Percentiles rank a stretch among this genome's conserved stretches.
Evolutionary conservation across 2,329 filamentous ascomycete species (phyloP).

Genomic region (Ophiostoma australiae): DNA sequence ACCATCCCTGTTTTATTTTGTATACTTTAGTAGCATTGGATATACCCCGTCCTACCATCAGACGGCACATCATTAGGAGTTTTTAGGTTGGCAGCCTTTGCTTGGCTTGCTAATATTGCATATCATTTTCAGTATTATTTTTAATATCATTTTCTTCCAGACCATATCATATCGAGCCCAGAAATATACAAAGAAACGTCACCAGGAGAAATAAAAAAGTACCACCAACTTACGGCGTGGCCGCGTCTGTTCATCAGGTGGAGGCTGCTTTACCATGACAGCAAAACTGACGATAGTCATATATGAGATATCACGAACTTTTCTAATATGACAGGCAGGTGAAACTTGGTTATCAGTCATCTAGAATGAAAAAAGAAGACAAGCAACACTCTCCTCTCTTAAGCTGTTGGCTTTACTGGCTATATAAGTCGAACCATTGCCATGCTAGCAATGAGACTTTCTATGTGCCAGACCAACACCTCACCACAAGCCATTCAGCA

Average conservation of each 20-base stretch:
- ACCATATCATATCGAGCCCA: background rate
- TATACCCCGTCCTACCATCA: conserved; percentile 17
- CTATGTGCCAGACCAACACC: background rate
- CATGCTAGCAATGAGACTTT: background rate
- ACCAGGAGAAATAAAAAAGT: background rate
- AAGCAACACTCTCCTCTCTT: background rate
- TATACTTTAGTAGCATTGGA: conserved; percentile 15
- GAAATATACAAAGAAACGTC: background rate
- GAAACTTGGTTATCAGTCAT: background rate
- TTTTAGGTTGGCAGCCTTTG: background rate
- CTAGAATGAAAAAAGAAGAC: background rate
- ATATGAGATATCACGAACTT: background rate
- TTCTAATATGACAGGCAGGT: background rate
- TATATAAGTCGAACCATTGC: background rate
- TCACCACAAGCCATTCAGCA: background rate
- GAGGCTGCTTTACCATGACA: background rate
- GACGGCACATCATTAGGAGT: conserved; percentile 20
- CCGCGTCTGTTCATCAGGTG: background rate
- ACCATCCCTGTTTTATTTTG: background rate
- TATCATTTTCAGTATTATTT: conserved; percentile 5
- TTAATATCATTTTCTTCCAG: background rate
- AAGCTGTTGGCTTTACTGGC: background rate
- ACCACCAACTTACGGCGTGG: background rate
- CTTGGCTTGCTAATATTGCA: background rate
- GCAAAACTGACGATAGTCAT: background rate